Percentiles rank a stretch among this genome's conserved stretches.
Evolutionary conservation across 345 rosid species (phyloP).

Genomic region (Firmiana major): DNA sequence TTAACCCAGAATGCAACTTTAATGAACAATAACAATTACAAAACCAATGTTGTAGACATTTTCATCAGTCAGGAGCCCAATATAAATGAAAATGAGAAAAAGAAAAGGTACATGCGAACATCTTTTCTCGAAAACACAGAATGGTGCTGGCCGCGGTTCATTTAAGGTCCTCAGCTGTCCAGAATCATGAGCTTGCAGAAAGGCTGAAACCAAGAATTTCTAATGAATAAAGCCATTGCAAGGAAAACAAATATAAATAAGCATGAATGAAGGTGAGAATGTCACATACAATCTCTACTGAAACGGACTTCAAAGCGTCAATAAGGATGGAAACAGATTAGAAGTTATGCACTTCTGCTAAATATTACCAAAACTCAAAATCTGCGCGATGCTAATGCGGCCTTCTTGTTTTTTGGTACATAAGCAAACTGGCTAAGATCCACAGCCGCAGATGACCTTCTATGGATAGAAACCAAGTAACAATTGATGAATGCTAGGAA

Average conservation of each 20-base stretch:
- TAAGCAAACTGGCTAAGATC: constrained; percentile 69
- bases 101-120: not conserved
- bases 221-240: not conserved
- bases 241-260: not conserved
- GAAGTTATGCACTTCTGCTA: not conserved
- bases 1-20: not conserved
- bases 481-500: constrained; percentile 3
- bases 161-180: not conserved
- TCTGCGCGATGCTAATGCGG: not conserved
- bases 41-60: not conserved
- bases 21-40: not conserved
- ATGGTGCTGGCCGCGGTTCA: not conserved
- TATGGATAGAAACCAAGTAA: constrained; percentile 5
- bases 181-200: not conserved
- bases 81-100: not conserved
- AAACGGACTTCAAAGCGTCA: not conserved
- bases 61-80: not conserved
- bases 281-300: not conserved
- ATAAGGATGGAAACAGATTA: not conserved
- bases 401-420: constrained; percentile 28
- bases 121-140: not conserved
- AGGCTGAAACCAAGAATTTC: not conserved
- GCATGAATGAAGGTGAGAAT: not conserved
- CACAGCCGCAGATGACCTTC: constrained; percentile 43
- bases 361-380: not conserved